Evolutionary conservation across 2,329 filamentous ascomycete species (phyloP), one percentile per base, ranked within the genome.

Genomic region (Elsinoe fawcettii): DNA sequence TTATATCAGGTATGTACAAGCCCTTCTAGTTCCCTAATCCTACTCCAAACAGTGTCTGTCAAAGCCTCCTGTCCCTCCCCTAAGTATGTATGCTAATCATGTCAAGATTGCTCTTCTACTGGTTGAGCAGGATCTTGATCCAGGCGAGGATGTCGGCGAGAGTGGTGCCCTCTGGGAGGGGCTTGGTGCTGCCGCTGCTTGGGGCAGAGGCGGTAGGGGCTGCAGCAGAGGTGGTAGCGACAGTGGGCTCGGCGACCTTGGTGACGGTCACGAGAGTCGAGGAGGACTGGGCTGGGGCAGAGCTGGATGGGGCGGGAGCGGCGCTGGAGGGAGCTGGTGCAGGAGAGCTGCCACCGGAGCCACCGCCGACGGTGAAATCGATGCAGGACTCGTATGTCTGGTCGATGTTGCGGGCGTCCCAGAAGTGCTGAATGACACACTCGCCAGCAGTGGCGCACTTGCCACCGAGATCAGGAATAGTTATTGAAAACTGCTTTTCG

Each of bases 321-420:
- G 41, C 23, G 41, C 41, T 46, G 14, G 41, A 20, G 32, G 61
- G 32, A 32, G 56, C 56, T 12, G 41, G 41, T 2, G 41, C 41
- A 32, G 53, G 37, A 12, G 55, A 32, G 18, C 56, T 44, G 25
- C 30, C 49, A 18, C 63, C 63, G 65, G 20, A 64, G 44, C 67
- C 43, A 12, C 60, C 71, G 53, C 66, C 66, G 58, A 77, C 68
- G 43, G 68, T 74, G 66, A 86, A 84, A 65, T 85, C 82, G 55
- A 84, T 72, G 69, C 82, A 85, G 51, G 77, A 76, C 72, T 83
- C 79, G 66, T 85, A 85, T 9, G 81, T 84, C 74, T 85, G 82
- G 58, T 79, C 65, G 60, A 80, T 77, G 57, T 70, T 72, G 12
- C 69, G 63, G 14, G 80, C 80, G 60, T 82, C 74, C 82, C 82